Percentiles rank a stretch among this genome's conserved stretches.
These are phyloP conservation scores for Xerocomus spinulosus DNA, from an alignment of 768 basidiomycete species.

Conservation along the genomic window DNA sequence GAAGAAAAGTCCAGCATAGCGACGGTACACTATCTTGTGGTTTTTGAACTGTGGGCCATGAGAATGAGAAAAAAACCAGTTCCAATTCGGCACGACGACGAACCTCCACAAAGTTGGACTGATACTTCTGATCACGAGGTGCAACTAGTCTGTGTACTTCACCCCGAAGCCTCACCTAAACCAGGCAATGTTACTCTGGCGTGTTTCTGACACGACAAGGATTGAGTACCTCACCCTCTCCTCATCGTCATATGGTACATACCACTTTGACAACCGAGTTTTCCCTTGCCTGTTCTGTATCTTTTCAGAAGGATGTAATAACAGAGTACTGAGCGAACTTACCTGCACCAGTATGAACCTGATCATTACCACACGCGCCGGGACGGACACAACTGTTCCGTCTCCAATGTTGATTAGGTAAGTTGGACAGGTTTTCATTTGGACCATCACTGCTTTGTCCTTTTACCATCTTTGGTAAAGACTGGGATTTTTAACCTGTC, in stretches of 20 bases:
- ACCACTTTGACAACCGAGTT: constrained; percentile 97
- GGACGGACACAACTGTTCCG: neutral
- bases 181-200: neutral
- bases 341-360: constrained; percentile 97
- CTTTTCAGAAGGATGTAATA: neutral
- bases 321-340: constrained; percentile 16
- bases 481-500: too few relatives aligned
- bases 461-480: too few relatives aligned
- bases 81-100: constrained; percentile 18
- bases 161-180: constrained; percentile 84
- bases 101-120: constrained; percentile 99
- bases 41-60: constrained; percentile 73
- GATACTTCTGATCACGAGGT: constrained; percentile 96
- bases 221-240: constrained; percentile 68
- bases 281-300: constrained; percentile 94
- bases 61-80: constrained; percentile 3
- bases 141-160: constrained; percentile 97
- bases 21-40: constrained; percentile 94
- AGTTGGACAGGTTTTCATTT: too few relatives aligned
- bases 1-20: constrained; percentile 97
- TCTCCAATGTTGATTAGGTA: too few relatives aligned
- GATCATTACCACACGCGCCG: constrained; percentile 59
- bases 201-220: neutral
- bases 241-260: constrained; percentile 97
- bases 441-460: too few relatives aligned